Evolutionary conservation across 306 rosid genomes (phyloP).

Genomic region (Prunus mume): DNA sequence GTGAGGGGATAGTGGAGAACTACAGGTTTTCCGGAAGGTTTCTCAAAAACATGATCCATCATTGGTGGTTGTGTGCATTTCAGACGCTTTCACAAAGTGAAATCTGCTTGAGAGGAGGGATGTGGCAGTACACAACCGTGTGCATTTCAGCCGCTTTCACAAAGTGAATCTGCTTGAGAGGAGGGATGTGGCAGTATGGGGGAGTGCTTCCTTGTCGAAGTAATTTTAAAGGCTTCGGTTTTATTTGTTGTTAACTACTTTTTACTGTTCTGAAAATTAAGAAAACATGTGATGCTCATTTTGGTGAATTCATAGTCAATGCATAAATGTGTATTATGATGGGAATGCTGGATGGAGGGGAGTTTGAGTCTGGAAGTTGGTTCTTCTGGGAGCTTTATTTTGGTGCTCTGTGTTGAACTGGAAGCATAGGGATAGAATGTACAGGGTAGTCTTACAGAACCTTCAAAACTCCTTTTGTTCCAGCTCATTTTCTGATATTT

Average conservation of each 20-base stretch:
- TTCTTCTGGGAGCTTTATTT: slow-evolving; percentile 43
- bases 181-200: slow-evolving; percentile 1
- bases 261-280: slow-evolving; percentile 9
- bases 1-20: slow-evolving; percentile 41
- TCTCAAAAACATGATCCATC: not conserved
- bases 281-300: slow-evolving; percentile 27
- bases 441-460: slow-evolving; percentile 42
- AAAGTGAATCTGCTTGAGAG: not conserved
- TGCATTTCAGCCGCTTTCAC: not conserved
- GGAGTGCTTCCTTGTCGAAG: slow-evolving; percentile 15
- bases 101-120: not conserved
- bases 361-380: slow-evolving; percentile 33
- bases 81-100: slow-evolving; percentile 1
- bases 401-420: slow-evolving; percentile 46
- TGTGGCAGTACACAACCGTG: not conserved
- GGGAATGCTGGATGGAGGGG: slow-evolving; percentile 20
- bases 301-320: slow-evolving; percentile 22
- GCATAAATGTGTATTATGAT: slow-evolving; percentile 46
- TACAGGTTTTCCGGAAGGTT: not conserved
- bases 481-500: not conserved
- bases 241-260: slow-evolving; percentile 12
- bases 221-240: slow-evolving; percentile 20
- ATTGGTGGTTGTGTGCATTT: not conserved
- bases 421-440: slow-evolving; percentile 41
- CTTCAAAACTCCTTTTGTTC: slow-evolving; percentile 29